Base-by-base conservation (phyloP, 305 asterid species). In the Fraxinus dipetala region DNA sequence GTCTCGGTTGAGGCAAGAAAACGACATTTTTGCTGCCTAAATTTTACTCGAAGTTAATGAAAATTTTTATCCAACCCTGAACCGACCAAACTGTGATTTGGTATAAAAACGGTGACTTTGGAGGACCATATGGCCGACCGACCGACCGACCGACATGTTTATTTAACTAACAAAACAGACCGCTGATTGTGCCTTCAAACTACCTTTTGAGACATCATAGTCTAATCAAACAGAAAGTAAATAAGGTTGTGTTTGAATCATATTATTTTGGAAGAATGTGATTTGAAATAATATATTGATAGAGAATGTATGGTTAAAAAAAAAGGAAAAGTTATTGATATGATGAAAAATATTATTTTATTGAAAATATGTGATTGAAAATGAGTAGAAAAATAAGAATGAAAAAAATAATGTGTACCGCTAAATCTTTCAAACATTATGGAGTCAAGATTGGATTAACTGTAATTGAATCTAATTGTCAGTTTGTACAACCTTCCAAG, bases 401-500 rank as follows among this genome's bases (percentile, higher is more conserved):
- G 26, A 26, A 26, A 26, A 26, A 26, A 26, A 26, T 26, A 26
- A 26, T 26, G 28, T 26, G 28, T 26, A 26, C 28, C 28, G 28
- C 28, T 26, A 26, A 7, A 38, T 8, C 45, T 75, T 75, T 45
- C 45, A 26, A 13, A 1, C 5, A 14, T 51, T 9, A 51, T 51
- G 79, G 38, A 75, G 69, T 38, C 54, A 75, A 61, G 77, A 43
- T 28, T 63, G 45, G 77, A 81, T 81, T 32, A 59, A 31, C 22
- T 18, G 2, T 13, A 2, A 13, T 14, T 22, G n/a, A 51, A 77
- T 31, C 28, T n/a, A 56, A 59, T 78, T 67, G 82, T 43, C 76
- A 3, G 7, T 63, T 78, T 36, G 43, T 67, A 38, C 40, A 28
- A 31, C 78, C 78, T 40, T 18, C 81, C 48, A 10, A 22, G 38